phyloP scores from a whole-genome alignment of 1,139 yeast genomes.

The Yamadazyma oceani region DNA sequence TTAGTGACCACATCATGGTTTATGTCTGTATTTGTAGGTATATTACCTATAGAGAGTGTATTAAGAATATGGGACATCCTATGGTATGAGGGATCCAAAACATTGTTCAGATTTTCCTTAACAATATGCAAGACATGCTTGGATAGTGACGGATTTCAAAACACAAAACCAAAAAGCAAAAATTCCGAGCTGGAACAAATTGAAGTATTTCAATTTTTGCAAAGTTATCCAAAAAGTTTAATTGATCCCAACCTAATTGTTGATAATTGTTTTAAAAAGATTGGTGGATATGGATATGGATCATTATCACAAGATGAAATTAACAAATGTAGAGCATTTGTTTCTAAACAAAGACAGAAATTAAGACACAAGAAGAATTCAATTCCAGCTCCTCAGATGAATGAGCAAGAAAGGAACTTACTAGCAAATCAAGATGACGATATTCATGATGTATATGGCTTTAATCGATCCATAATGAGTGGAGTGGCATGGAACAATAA shows the following conservation, averaged over 20 bases:
- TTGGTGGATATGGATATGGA: conserved; percentile 68
- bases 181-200: conserved; percentile 59
- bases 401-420: conserved; percentile 41
- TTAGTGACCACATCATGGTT: conserved; percentile 97
- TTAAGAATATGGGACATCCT: conserved; percentile 92
- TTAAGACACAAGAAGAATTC: conserved; percentile 40
- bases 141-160: conserved; percentile 49
- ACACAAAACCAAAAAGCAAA: conserved; percentile 15
- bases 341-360: conserved; percentile 55
- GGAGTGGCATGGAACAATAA: conserved; percentile 59
- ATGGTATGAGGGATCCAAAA: conserved; percentile 88
- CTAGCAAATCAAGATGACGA: conserved; percentile 29
- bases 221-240: conserved; percentile 72
- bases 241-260: conserved; percentile 70
- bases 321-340: conserved; percentile 73
- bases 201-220: conserved; percentile 85
- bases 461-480: conserved; percentile 52
- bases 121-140: conserved; percentile 81
- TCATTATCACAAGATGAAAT: conserved; percentile 81
- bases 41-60: conserved; percentile 82
- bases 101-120: conserved; percentile 78
- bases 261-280: conserved; percentile 71
- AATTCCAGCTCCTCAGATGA: conserved; percentile 34
- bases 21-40: conserved; percentile 91
- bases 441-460: conserved; percentile 50